Evolutionary conservation across 1,284 basidiomycete genomes (phyloP).

Genomic region (Cutaneotrichosporon sp.): DNA sequence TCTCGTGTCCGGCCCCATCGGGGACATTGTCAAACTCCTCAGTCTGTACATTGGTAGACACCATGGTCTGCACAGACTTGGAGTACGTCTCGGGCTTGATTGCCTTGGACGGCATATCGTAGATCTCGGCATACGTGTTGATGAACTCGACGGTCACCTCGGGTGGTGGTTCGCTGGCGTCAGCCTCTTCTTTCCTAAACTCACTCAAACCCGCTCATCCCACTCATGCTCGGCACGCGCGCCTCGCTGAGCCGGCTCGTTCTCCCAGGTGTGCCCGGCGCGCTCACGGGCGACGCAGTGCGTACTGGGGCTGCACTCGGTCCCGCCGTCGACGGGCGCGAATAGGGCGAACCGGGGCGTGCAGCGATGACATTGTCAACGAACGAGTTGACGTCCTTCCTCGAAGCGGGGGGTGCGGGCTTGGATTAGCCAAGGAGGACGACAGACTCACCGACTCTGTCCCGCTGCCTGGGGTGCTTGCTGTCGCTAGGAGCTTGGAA

Average conservation of each 20-base stretch:
- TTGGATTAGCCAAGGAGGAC: neutral
- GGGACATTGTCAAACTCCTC: conserved; percentile 51
- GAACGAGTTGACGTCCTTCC: conserved; percentile 67
- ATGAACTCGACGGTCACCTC: conserved; percentile 63
- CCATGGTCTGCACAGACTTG: conserved; percentile 81
- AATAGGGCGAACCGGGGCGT: conserved; percentile 19
- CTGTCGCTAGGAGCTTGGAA: conserved; percentile 34
- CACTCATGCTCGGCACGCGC: conserved; percentile 40
- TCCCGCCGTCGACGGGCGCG: neutral
- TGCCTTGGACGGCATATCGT: conserved; percentile 79
- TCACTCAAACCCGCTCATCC: conserved; percentile 5
- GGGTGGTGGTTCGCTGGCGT: conserved; percentile 3
- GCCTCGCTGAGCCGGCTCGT: conserved; percentile 43
- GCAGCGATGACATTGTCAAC: conserved; percentile 61
- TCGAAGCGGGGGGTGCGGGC: conserved; percentile 31
- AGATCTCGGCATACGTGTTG: conserved; percentile 81
- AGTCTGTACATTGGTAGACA: conserved; percentile 34
- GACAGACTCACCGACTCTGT: neutral
- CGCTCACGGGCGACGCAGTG: conserved; percentile 54
- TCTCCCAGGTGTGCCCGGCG: conserved; percentile 66
- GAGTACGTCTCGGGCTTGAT: conserved; percentile 65
- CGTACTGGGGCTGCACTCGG: neutral
- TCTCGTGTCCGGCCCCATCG: conserved; percentile 53
- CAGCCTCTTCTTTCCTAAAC: neutral
- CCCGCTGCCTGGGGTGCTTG: conserved; percentile 24